Evolutionary conservation across 768 basidiomycete species (phyloP), one percentile per base, ranked within the genome.

Genomic region (Candolleomyces eurysporus): DNA sequence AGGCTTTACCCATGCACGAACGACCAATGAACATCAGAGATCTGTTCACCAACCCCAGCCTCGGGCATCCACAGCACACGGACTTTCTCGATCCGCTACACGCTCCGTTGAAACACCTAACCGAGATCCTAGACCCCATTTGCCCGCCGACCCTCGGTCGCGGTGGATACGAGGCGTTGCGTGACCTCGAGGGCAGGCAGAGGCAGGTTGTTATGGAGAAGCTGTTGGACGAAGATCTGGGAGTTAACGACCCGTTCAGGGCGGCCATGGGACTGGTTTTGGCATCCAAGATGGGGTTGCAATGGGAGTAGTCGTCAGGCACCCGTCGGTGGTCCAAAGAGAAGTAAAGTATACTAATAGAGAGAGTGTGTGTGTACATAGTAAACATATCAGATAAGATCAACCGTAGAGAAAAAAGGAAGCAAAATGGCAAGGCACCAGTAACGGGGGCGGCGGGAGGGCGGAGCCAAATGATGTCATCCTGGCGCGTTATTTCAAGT

Each of bases 221-320:
- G 22, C 64, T 80, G 60, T 65, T 79, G 8, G 73, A 78, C 60
- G 72, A 75, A 39, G 67, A 65, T 11, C 65, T 81, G 45, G 71
- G 68, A 5, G 61, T 59, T 39, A 67, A 68, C 21, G 78, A 78
- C 59, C 77, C 80, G 21, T 82, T 83, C 62, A 74, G 76, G 60
- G 79, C 78, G n/a, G 76, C 82, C 9, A 82, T 83, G 79, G 79
- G 79, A 21, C 67, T 82, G 32, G 73, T 78, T 6, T 73, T 78
- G 51, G 67, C 79, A 59, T 75, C 77, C 16, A 72, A 73, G 57
- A 71, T 78, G 56, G 80, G 80, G 5, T 63, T 77, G 49, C 17
- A 64, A 22, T 77, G 76, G 75, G 64, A 73, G 36, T 69, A 63
- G 55, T 39, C 43, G 50, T 60, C 19, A 5, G 32, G 17, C 5